phyloP scores from a whole-genome alignment of 306 rosid genomes.

The Vigna radiata region DNA sequence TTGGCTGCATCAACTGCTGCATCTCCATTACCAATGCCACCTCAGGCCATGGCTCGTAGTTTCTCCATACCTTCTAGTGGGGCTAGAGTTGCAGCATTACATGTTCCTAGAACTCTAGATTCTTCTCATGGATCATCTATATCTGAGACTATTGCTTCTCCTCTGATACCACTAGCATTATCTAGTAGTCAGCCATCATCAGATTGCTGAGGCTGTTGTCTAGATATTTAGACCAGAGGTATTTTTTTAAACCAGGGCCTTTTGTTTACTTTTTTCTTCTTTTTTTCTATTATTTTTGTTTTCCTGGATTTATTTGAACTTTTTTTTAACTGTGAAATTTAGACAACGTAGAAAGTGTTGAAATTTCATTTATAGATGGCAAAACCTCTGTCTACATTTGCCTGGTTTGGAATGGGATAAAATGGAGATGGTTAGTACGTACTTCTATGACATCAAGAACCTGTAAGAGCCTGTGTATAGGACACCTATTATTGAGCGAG shows the following conservation, averaged over 20 bases:
- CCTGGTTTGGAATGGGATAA: constrained; percentile 36
- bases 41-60: constrained; percentile 75
- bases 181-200: constrained; percentile 56
- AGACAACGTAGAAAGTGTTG: constrained; percentile 15
- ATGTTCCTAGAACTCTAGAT: constrained; percentile 56
- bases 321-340: constrained; percentile 25
- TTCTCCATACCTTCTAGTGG: constrained; percentile 85
- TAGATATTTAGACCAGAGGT: constrained; percentile 64
- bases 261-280: constrained; percentile 14
- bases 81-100: constrained; percentile 59
- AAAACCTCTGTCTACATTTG: constrained; percentile 21
- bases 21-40: constrained; percentile 88
- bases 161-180: constrained; percentile 67
- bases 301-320: constrained; percentile 27
- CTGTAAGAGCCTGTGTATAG: constrained; percentile 24
- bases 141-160: constrained; percentile 57
- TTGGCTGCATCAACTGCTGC: constrained; percentile 58
- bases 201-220: constrained; percentile 50
- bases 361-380: constrained; percentile 21
- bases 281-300: background rate
- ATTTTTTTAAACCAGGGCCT: constrained; percentile 40
- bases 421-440: constrained; percentile 34
- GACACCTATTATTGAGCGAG: constrained; percentile 23
- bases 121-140: constrained; percentile 52
- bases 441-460: constrained; percentile 15